Evolutionary conservation across 768 basidiomycete genomes (phyloP), one percentile per base, ranked within the genome.

Genomic region (Sarcodon aspratus): DNA sequence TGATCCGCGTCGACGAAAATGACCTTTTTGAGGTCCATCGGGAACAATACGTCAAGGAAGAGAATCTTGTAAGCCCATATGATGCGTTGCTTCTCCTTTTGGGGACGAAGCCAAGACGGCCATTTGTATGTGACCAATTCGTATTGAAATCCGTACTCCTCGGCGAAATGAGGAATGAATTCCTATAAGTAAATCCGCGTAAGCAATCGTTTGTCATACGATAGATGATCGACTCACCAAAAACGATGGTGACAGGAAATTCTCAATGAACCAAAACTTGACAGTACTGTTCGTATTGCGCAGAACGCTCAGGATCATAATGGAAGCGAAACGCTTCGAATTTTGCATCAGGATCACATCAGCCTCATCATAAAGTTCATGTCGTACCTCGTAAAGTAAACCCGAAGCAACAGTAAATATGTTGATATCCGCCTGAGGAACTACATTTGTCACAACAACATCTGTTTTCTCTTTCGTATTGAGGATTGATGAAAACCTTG

Each of bases 21-120:
- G 53, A 99, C 95, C 63, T 96, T 96, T 69, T 97, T 94, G 50
- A 99, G 78, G 65, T 95, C 90, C 85, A 98, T 93, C 1, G 96
- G 96, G 78, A 99, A 99, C 7, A 98, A 77, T 12, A 98, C 94
- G 57, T 99, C 96, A 12, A 99, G 79, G 77, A 99, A 99, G 38
- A 99, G 81, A 54, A 99, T 99, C 69, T 99, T 98, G 74, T 98
- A 99, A 0, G 90, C 95, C 96, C 96, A 98, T 56, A 99, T 99
- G 49, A 95, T 85, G 9, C 96, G 78, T 64, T 99, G 96, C 64
- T 99, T 99, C 69, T 99, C 96, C 50, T 84, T 92, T 61, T 98
- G 96, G 11, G 79, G 79, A n/a, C 92, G 85, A 4, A 99, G 74
- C 95, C 95, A 99, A 1, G 87, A 88, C 0, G 96, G 96, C 95